These are phyloP conservation scores for Gossypium longicalyx DNA, from an alignment of 345 rosid genomes.

Conservation along the genomic window DNA sequence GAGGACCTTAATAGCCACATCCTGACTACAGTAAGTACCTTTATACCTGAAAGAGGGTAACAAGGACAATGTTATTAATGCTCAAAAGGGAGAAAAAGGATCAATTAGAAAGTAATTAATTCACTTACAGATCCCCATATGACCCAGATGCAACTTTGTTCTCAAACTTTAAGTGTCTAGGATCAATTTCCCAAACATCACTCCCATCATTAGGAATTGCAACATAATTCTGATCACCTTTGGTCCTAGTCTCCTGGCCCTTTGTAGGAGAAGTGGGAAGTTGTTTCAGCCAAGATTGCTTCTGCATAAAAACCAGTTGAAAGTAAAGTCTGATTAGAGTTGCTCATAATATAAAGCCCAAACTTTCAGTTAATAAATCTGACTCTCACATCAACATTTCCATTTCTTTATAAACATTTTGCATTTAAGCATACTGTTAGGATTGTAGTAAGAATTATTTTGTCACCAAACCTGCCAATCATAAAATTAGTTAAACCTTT, in stretches of 20 bases:
- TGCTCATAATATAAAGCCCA: not conserved
- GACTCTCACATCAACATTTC: not conserved
- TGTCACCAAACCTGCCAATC: not conserved
- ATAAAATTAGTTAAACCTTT: not conserved
- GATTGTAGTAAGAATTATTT: not conserved
- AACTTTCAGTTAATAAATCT: not conserved
- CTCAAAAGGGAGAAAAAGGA: not conserved
- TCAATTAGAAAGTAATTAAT: not conserved
- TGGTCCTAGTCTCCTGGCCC: constrained; percentile 33
- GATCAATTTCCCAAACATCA: constrained; percentile 96
- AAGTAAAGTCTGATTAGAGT: constrained; percentile 1
- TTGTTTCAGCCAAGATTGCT: constrained; percentile 47
- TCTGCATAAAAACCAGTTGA: constrained; percentile 23
- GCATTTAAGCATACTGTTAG: not conserved
- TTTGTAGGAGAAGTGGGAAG: constrained; percentile 43
- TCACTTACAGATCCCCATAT: constrained; percentile 3
- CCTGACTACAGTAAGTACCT: constrained; percentile 93
- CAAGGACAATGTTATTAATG: constrained; percentile 4
- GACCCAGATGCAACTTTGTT: constrained; percentile 66
- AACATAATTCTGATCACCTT: constrained; percentile 46
- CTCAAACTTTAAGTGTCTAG: constrained; percentile 60
- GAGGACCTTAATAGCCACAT: constrained; percentile 93
- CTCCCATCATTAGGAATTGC: constrained; percentile 85
- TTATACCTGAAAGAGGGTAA: constrained; percentile 57
- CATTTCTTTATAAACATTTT: not conserved